Percentiles rank a stretch among this genome's conserved stretches.
phyloP scores from a whole-genome alignment of 148 eudicot genomes.

The Rhododendron molle region DNA sequence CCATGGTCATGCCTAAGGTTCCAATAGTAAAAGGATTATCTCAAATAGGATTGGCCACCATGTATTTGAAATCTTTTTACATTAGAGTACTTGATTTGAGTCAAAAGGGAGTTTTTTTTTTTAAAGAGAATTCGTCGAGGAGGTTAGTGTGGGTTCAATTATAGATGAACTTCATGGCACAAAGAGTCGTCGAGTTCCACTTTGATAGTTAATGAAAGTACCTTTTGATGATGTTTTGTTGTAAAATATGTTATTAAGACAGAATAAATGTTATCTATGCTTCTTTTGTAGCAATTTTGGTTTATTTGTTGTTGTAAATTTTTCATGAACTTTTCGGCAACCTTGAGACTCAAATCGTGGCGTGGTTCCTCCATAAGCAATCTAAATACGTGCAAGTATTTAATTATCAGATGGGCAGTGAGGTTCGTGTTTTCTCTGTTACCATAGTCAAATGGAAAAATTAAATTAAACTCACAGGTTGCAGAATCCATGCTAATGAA shows the following conservation, averaged over 20 bases:
- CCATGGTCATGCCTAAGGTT: neutral
- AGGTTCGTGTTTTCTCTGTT: neutral
- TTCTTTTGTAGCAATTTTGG: neutral
- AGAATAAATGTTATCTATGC: neutral
- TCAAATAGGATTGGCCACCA: neutral
- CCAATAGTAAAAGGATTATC: neutral
- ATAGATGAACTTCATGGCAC: neutral
- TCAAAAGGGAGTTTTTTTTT: neutral
- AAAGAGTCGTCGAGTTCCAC: neutral
- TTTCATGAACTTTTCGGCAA: neutral
- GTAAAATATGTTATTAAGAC: neutral
- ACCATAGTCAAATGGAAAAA: neutral
- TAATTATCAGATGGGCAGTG: neutral
- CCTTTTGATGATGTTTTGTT: neutral
- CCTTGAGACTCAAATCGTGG: neutral
- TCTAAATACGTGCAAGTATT: neutral
- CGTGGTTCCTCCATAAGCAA: neutral
- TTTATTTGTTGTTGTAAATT: too few relatives aligned
- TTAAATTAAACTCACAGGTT: neutral
- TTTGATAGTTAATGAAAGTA: neutral
- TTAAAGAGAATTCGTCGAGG: neutral
- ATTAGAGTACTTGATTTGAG: neutral
- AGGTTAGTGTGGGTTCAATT: neutral
- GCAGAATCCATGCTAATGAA: neutral
- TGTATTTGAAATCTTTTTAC: neutral